Evolutionary conservation across 179 eudicot genomes (phyloP).

Genomic region (Actinidia chinensis): DNA sequence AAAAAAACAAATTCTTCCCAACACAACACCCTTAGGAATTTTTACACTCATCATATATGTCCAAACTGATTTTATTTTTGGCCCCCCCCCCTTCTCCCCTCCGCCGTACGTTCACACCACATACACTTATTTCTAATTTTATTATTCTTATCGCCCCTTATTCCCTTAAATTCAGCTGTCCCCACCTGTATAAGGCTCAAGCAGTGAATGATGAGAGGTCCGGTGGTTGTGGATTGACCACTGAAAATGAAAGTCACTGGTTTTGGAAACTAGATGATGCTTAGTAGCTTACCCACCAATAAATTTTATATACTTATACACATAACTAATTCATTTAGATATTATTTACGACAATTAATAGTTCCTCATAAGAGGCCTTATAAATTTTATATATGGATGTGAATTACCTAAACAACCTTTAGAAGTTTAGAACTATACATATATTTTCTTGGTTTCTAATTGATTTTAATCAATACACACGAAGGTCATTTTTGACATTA

Average conservation of each 20-base stretch:
- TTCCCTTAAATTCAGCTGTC: too few relatives aligned
- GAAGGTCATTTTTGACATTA: too few relatives aligned
- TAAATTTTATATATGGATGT: not conserved
- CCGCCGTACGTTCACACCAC: too few relatives aligned
- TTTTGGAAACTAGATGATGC: slow-evolving; percentile 14
- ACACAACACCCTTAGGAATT: not conserved
- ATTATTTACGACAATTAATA: not conserved
- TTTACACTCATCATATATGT: not conserved
- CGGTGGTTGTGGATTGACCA: not conserved
- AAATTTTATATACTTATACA: not conserved
- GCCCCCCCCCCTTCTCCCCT: too few relatives aligned
- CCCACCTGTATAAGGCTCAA: not conserved
- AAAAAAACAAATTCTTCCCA: not conserved
- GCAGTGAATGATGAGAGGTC: not conserved
- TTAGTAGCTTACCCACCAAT: slow-evolving; percentile 14
- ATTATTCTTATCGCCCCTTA: too few relatives aligned
- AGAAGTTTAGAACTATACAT: not conserved
- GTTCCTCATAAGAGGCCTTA: not conserved
- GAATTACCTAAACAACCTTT: not conserved
- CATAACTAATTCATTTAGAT: not conserved
- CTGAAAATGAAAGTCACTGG: not conserved
- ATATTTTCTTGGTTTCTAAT: not conserved
- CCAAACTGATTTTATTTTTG: not conserved
- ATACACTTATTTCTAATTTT: too few relatives aligned
- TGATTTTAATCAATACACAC: too few relatives aligned